phyloP scores from a whole-genome alignment of 352 stramenopile species.

The Phytophthora ohioensis region DNA sequence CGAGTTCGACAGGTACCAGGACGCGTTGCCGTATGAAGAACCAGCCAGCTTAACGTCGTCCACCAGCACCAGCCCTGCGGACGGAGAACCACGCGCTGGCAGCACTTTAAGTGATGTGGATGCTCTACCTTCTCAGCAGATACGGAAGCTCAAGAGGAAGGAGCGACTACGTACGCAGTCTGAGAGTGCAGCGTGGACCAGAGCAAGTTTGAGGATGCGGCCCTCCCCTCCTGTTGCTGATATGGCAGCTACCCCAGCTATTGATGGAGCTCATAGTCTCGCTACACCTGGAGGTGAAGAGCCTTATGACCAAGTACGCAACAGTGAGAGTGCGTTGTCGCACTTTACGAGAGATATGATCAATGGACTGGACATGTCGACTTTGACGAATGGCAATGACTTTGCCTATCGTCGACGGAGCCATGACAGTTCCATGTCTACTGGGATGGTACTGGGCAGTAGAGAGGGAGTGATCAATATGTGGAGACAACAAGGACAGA shows the following conservation, averaged over 20 bases:
- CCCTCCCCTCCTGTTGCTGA: slow-evolving; percentile 40
- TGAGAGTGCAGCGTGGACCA: slow-evolving; percentile 76
- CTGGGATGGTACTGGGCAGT: slow-evolving; percentile 39
- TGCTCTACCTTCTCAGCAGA: slow-evolving; percentile 24
- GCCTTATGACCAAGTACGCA: slow-evolving; percentile 43
- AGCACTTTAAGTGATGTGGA: slow-evolving; percentile 43
- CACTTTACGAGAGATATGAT: slow-evolving; percentile 58
- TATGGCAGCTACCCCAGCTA: slow-evolving; percentile 37
- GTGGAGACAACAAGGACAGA: slow-evolving; percentile 83
- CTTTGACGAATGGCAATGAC: slow-evolving; percentile 33
- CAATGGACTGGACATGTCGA: slow-evolving; percentile 54
- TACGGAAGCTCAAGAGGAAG: slow-evolving; percentile 50
- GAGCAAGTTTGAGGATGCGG: slow-evolving; percentile 73
- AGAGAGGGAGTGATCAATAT: slow-evolving; percentile 82
- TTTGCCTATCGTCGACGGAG: slow-evolving; percentile 36
- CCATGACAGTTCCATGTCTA: slow-evolving; percentile 37
- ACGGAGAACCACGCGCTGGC: slow-evolving; percentile 27
- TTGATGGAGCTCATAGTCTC: slow-evolving; percentile 29
- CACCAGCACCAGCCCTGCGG: slow-evolving; percentile 46
- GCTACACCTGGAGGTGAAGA: slow-evolving; percentile 25
- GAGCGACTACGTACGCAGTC: slow-evolving; percentile 80
- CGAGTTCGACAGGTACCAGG: slow-evolving; percentile 38
- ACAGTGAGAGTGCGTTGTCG: slow-evolving; percentile 62
- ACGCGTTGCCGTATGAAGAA: slow-evolving; percentile 38
- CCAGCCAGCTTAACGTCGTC: slow-evolving; percentile 47